Conservation (phyloP, 2,329 filamentous ascomycete genomes). For the Cadophora sp. region DNA sequence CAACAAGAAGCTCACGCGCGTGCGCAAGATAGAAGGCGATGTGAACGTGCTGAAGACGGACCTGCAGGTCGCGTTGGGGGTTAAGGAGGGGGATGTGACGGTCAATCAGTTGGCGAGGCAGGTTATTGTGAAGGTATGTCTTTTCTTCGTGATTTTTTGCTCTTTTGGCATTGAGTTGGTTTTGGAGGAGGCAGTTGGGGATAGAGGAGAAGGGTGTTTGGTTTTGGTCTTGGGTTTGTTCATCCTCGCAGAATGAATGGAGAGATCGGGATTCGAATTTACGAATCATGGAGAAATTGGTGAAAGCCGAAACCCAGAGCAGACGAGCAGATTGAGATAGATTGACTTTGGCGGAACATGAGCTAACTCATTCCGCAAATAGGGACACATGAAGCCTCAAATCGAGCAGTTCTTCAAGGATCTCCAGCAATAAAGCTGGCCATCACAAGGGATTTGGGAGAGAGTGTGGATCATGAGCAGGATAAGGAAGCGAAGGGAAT, state of each 20-base stretch:
- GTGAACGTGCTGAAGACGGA: conserved; percentile 66
- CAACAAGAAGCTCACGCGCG: conserved; percentile 73
- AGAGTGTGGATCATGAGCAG: not conserved
- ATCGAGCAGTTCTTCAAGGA: conserved; percentile 55
- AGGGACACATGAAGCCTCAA: conserved; percentile 58
- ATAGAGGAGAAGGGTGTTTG: not conserved
- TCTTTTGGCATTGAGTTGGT: not conserved
- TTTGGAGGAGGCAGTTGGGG: not conserved
- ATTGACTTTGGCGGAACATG: not conserved
- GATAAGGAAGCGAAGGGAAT: not conserved
- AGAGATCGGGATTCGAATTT: too few species aligned
- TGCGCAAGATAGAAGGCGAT: conserved; percentile 84
- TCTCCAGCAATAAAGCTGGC: conserved; percentile 40
- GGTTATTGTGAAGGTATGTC: conserved; percentile 74
- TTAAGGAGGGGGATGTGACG: conserved; percentile 60
- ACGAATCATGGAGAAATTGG: too few species aligned
- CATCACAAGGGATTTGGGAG: not conserved
- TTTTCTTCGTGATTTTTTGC: not conserved
- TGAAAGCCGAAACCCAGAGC: too few species aligned
- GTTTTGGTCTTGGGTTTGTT: not conserved
- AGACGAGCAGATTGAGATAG: not conserved
- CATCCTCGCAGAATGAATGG: not conserved
- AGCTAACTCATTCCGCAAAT: conserved; percentile 16
- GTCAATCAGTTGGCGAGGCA: conserved; percentile 67
- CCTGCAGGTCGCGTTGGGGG: conserved; percentile 62